Evolutionary conservation across 129 eudicot species (phyloP), one percentile per base, ranked within the genome.

Genomic region (Centella asiatica): DNA sequence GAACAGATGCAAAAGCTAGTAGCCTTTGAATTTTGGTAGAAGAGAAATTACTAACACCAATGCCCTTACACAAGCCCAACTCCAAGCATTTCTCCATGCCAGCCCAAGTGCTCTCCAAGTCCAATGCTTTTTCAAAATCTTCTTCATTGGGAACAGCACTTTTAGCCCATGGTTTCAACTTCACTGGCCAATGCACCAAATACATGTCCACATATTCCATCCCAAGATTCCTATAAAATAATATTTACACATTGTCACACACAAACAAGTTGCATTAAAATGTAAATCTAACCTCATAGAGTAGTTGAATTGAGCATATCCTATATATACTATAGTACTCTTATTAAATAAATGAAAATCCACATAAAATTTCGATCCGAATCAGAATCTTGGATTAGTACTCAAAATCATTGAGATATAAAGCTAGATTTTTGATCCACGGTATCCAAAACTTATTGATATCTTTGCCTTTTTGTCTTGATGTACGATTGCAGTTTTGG

Each of bases 101-200:
- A 44, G 72, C 44, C 89, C 89, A 83, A 1, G 85, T 79, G 24
- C 64, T 19, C 45, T 83, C 77, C 29, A 83, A 10, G 59, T 79
- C 85, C 61, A 83, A 31, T n/a, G n/a, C n/a, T 10, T 53, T 39
- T 62, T 73, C 85, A 65, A 72, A 83, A 26, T 83, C 89, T 4
- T 76, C 78, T 73, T 76, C 85, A 15, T 64, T 32, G 15, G 85
- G 89, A 14, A 83, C 53, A 14, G 85, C 83, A 53, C 68, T 42
- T 1, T 4, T 18, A 13, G 67, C 85, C 85, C 89, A 73, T 15
- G 73, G 61, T 68, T 79, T 79, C 64, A 83, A 64, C 36, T 39
- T 76, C 33, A 79, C 83, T 11, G 89, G 89, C 89, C 89, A 83
- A 33, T 83, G 89, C 56, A 83, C 85, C 71, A 83, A 44, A 36